phyloP scores from a whole-genome alignment of 305 asterid species.

The Lippia alba region DNA sequence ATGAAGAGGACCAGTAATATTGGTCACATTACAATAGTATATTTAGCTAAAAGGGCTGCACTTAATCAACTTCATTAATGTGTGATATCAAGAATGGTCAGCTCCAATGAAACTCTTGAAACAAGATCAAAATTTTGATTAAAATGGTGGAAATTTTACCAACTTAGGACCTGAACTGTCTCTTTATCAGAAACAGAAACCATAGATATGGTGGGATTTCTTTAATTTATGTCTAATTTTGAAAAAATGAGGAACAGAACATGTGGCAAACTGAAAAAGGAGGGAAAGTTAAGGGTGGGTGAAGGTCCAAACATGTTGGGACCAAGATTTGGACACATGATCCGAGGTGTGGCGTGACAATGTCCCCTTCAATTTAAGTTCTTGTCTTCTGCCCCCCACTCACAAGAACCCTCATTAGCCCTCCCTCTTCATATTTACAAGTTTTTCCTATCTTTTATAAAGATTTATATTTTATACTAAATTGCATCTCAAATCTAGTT shows the following conservation, averaged over 20 bases:
- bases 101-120: conserved; percentile 12
- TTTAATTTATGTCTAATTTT: background rate
- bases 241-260: conserved; percentile 36
- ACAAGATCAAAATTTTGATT: too few species aligned
- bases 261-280: conserved; percentile 46
- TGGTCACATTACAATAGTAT: conserved; percentile 5
- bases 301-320: conserved; percentile 52
- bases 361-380: conserved; percentile 54
- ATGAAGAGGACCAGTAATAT: conserved; percentile 13
- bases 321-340: conserved; percentile 85
- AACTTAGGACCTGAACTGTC: conserved; percentile 27
- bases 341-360: conserved; percentile 76
- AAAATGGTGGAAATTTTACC: too few species aligned
- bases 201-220: conserved; percentile 18
- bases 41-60: conserved; percentile 11
- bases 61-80: background rate
- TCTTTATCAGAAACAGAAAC: conserved; percentile 30
- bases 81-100: conserved; percentile 13
- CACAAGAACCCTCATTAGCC: conserved; percentile 16
- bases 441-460: too few species aligned
- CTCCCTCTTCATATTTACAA: background rate
- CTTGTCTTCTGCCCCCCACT: conserved; percentile 41
- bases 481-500: too few species aligned
- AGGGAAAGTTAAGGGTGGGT: conserved; percentile 15
- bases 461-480: too few species aligned